phyloP scores from a whole-genome alignment of 108 stramenopile genomes.

The Tribonema minus region DNA sequence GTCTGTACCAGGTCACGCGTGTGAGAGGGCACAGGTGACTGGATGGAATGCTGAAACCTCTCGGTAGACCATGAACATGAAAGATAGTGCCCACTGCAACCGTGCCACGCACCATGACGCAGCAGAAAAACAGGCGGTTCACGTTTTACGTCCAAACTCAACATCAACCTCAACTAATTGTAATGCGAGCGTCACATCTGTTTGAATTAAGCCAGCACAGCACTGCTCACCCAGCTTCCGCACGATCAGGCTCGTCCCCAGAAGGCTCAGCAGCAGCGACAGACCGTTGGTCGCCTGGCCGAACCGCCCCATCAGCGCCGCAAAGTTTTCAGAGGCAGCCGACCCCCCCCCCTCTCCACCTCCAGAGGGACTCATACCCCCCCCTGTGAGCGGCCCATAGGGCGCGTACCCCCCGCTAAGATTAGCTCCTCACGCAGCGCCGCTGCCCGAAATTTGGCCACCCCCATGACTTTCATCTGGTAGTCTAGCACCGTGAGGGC shows the following conservation, averaged over 20 bases:
- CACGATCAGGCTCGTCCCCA: constrained; percentile 75
- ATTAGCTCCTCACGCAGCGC: background rate
- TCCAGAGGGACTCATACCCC: too few relatives aligned
- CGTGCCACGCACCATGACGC: too few relatives aligned
- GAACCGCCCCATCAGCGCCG: constrained; percentile 77
- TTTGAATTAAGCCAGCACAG: background rate
- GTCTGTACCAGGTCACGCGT: too few relatives aligned
- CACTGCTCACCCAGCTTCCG: constrained; percentile 55
- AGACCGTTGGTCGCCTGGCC: constrained; percentile 79
- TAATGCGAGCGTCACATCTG: background rate
- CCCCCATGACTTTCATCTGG: constrained; percentile 36
- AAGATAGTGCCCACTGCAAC: background rate
- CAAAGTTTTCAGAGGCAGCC: background rate
- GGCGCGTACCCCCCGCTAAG: background rate
- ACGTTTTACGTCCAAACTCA: too few relatives aligned
- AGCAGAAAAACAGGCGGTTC: too few relatives aligned
- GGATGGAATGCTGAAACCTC: too few relatives aligned
- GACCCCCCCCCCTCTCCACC: too few relatives aligned
- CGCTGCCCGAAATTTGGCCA: background rate
- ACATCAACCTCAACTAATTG: background rate
- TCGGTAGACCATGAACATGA: background rate
- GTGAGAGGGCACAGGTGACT: too few relatives aligned
- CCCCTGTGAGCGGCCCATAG: background rate
- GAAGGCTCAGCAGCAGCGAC: constrained; percentile 69
- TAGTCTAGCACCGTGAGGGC: constrained; percentile 54